These are phyloP conservation scores for Raffaelea deltoideospora DNA, from an alignment of 2,329 filamentous ascomycete genomes.

Conservation along the genomic window DNA sequence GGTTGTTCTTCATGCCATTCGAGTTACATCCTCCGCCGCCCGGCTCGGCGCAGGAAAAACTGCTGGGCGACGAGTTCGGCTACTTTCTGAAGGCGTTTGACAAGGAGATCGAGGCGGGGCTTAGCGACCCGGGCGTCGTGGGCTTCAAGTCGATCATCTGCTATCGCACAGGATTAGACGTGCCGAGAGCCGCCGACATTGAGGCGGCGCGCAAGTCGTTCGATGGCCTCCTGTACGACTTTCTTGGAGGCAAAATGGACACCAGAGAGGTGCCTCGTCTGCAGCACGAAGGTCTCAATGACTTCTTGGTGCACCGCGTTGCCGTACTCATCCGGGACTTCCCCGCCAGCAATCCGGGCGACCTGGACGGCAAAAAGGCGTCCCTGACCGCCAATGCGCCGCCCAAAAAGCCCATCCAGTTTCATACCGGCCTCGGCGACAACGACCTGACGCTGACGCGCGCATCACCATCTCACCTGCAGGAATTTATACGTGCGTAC, in stretches of 20 bases:
- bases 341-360: constrained; percentile 18
- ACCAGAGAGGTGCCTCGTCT: constrained; percentile 32
- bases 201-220: constrained; percentile 25
- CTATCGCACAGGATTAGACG: constrained; percentile 58
- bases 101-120: constrained; percentile 34
- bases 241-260: no score
- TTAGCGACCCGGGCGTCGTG: constrained; percentile 52
- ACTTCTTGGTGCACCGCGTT: constrained; percentile 50
- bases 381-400: no score
- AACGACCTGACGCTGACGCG: constrained; percentile 57
- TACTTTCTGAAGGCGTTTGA: constrained; percentile 35
- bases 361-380: no score
- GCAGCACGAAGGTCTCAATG: constrained; percentile 50
- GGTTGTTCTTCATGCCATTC: no score
- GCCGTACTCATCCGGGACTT: constrained; percentile 40
- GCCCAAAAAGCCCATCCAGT: constrained; percentile 60
- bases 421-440: constrained; percentile 73
- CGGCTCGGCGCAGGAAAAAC: constrained; percentile 15
- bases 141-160: constrained; percentile 77
- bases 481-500: constrained; percentile 56
- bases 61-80: constrained; percentile 22
- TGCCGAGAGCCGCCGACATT: constrained; percentile 30
- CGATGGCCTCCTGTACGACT: constrained; percentile 18
- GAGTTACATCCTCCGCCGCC: constrained; percentile 19
- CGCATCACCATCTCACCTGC: constrained; percentile 61